These are phyloP conservation scores for Dipteronia sinensis DNA, from an alignment of 345 rosid genomes.

Conservation along the genomic window DNA sequence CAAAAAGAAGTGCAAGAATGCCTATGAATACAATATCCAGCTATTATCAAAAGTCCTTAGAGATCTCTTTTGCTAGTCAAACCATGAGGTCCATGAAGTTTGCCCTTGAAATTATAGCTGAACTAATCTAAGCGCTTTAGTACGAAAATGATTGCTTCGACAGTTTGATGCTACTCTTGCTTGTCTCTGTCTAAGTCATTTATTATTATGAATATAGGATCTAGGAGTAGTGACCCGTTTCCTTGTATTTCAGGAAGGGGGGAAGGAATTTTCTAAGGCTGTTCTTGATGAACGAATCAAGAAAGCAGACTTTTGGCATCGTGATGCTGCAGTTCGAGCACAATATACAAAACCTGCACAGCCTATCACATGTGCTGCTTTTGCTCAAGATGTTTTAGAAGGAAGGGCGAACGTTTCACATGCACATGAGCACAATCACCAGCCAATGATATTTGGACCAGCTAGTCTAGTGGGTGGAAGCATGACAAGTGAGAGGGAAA, in stretches of 20 bases:
- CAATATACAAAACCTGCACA: constrained; percentile 68
- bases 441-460: constrained; percentile 91
- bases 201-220: neutral
- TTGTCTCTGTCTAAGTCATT: neutral
- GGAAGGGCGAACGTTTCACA: constrained; percentile 83
- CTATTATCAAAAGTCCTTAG: too few relatives aligned
- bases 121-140: neutral
- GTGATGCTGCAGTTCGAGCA: constrained; percentile 65
- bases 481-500: constrained; percentile 70
- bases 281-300: constrained; percentile 74
- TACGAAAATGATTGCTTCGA: neutral
- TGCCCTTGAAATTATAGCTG: neutral
- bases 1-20: too few relatives aligned
- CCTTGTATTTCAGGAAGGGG: constrained; percentile 61
- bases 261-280: constrained; percentile 61
- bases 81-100: neutral
- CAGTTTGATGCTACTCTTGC: neutral
- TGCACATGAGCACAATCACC: constrained; percentile 91
- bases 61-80: too few relatives aligned
- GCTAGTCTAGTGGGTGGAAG: constrained; percentile 75
- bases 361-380: constrained; percentile 94
- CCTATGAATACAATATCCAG: too few relatives aligned
- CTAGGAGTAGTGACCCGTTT: neutral
- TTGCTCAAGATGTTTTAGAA: constrained; percentile 95
- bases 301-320: constrained; percentile 92